Percentiles rank a stretch among this genome's conserved stretches.
Evolutionary conservation across 2,329 filamentous ascomycete species (phyloP).

Genomic region (Tolypocladium endophyticum): DNA sequence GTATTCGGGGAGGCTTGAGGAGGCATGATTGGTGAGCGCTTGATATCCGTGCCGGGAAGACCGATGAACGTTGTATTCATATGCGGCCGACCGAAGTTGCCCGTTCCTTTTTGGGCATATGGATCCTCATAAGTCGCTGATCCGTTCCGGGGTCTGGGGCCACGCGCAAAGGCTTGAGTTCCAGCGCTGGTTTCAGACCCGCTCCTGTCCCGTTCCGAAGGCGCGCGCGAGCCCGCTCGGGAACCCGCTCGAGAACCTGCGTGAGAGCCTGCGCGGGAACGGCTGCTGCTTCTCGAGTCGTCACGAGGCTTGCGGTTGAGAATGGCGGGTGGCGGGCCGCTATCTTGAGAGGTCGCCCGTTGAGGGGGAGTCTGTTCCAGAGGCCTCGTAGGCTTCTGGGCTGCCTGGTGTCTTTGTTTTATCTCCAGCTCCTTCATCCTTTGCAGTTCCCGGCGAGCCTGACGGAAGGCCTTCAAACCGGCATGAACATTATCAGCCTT

Average conservation of each 20-base stretch:
- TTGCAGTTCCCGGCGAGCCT: constrained; percentile 46
- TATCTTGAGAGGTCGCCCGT: constrained; percentile 32
- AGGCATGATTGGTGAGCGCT: not conserved
- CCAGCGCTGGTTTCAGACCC: constrained; percentile 44
- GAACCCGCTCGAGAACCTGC: constrained; percentile 19
- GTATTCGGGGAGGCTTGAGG: not conserved
- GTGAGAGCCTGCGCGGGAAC: constrained; percentile 17
- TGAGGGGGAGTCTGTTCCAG: constrained; percentile 15
- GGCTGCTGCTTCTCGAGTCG: constrained; percentile 23
- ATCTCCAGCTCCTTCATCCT: constrained; percentile 43
- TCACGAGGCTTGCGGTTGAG: constrained; percentile 35
- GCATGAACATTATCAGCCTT: constrained; percentile 34
- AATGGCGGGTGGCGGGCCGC: constrained; percentile 30
- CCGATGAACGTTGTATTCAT: constrained; percentile 32
- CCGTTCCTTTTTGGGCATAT: constrained; percentile 12
- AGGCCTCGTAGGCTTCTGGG: constrained; percentile 3
- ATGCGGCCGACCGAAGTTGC: constrained; percentile 15
- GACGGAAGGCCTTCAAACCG: constrained; percentile 45
- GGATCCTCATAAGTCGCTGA: constrained; percentile 26
- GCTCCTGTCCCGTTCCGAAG: constrained; percentile 40
- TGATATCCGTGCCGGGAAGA: constrained; percentile 32
- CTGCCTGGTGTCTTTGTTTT: constrained; percentile 29
- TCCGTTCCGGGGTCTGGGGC: constrained; percentile 27
- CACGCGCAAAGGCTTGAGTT: constrained; percentile 27
- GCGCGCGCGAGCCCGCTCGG: constrained; percentile 17